These are phyloP conservation scores for Fulvia fulva DNA, from an alignment of 2,329 filamentous ascomycete genomes.

Conservation along the genomic window DNA sequence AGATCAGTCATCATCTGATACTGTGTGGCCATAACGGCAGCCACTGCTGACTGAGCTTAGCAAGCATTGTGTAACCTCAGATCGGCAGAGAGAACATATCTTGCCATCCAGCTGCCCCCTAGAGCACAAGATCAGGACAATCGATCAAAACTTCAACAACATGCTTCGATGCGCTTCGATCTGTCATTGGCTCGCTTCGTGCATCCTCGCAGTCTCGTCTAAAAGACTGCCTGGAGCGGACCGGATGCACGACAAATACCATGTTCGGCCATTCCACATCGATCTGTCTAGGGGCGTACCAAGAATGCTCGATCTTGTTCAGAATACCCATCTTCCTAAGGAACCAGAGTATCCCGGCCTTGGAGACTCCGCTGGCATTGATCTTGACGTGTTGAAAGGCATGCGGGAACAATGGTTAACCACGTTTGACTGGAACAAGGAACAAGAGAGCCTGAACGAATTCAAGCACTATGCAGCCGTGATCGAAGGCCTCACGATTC, in stretches of 20 bases:
- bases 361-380: slow-evolving; percentile 5
- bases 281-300: slow-evolving; percentile 1
- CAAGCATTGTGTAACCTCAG: neutral
- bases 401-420: slow-evolving; percentile 3
- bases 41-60: neutral
- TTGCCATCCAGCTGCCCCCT: neutral
- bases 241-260: too few species aligned
- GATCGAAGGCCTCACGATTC: slow-evolving; percentile 34
- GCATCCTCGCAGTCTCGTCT: too few species aligned
- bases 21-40: neutral
- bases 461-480: slow-evolving; percentile 30
- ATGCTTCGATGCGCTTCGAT: too few species aligned
- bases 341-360: slow-evolving; percentile 5
- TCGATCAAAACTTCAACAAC: neutral
- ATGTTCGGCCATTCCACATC: slow-evolving; percentile 2
- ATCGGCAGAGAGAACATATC: neutral
- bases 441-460: slow-evolving; percentile 9
- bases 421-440: slow-evolving; percentile 9
- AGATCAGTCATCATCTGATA: neutral
- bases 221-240: too few species aligned
- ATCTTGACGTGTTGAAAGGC: slow-evolving; percentile 2
- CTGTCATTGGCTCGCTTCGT: too few species aligned
- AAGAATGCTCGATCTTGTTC: slow-evolving; percentile 4
- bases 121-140: neutral
- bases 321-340: slow-evolving; percentile 1